phyloP scores from a whole-genome alignment of 2,329 filamentous ascomycete species.

The Xylariaceae sp. region DNA sequence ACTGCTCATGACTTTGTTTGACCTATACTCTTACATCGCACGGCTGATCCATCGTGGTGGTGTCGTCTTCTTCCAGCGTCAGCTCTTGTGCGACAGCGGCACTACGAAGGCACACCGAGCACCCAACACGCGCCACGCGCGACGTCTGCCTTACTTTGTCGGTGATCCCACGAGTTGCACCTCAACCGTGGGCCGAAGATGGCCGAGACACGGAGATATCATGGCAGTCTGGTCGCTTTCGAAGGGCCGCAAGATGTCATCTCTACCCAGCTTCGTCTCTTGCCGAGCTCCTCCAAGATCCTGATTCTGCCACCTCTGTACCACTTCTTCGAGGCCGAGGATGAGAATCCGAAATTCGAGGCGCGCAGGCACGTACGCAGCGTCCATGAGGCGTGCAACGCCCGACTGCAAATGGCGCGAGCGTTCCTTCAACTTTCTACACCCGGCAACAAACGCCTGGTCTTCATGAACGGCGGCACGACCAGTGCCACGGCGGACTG shows the following conservation, averaged over 20 bases:
- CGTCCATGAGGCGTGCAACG: conserved; percentile 42
- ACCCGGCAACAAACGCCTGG: conserved; percentile 41
- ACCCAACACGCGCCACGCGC: too few species aligned
- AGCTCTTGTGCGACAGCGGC: too few species aligned
- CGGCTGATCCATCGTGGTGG: too few species aligned
- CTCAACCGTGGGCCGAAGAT: too few species aligned
- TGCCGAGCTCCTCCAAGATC: conserved; percentile 52
- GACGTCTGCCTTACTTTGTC: too few species aligned
- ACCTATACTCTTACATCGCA: too few species aligned
- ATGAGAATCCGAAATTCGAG: conserved; percentile 26
- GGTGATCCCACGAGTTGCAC: too few species aligned
- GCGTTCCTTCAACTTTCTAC: conserved; percentile 43
- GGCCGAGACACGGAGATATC: conserved; percentile 18
- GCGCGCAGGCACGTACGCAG: conserved; percentile 35
- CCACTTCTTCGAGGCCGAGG: conserved; percentile 33
- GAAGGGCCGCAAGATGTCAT: conserved; percentile 49
- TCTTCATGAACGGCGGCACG: conserved; percentile 54
- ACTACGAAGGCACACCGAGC: too few species aligned
- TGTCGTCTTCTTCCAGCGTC: too few species aligned
- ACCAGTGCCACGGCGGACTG: conserved; percentile 47
- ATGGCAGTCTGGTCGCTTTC: conserved; percentile 51
- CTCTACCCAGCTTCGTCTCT: conserved; percentile 51
- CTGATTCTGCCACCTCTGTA: conserved; percentile 47
- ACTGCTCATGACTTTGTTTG: too few species aligned
- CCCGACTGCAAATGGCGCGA: conserved; percentile 40